Base-by-base conservation (phyloP, 1,284 basidiomycete species). In the Leccinum subrobustum region DNA sequence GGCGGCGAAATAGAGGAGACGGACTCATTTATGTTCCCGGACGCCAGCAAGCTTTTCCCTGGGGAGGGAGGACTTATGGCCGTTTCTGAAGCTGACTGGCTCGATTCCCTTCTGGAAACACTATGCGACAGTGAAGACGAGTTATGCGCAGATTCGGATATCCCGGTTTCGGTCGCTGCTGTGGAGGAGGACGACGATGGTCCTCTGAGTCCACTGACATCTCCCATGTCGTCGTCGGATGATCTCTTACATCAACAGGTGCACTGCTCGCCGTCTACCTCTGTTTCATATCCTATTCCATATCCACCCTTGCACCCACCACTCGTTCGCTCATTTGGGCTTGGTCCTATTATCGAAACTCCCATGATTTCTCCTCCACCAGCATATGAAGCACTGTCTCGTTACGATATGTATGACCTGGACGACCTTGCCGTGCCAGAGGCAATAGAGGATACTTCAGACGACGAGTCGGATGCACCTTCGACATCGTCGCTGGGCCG, bases 401-500 rank as follows among this genome's bases (percentile, higher is more conserved):
- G 86, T 66, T 81, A 79, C 66, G 79, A 85, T 69, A 71, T 78
- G 62, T 83, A 86, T 70, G 85, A 88, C 73, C 70, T 83, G 67
- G 87, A 88, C 69, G 85, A 88, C 66, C 78, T 84, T 42, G 78
- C 85, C 33, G 83, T 91, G 48, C 89, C 88, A 56, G 90, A 91
- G 69, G 86, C 88, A 55, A 89, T 91, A 78, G 89, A 91, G 71
- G 89, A 92, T 74, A 84, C 81, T 53, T 92, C 89, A 52, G 89
- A 91, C 75, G 89, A 92, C 76, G 90, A 91, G 77, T 89, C 88
- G 18, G 89, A 92, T 64, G 76, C 82, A 12, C 81, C 80, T 20
- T 81, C 81, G 12, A 86, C 87, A n/a, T 86, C 84, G 52, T 86
- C 87, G 23, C 68, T 83, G 54, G 79, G 79, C 67, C 76, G 76